A percentile compares a stretch with the other conserved stretches of the same genome.
These are phyloP conservation scores for Phialocephala sp. DNA, from an alignment of 2,329 filamentous ascomycete genomes.

Conservation along the genomic window DNA sequence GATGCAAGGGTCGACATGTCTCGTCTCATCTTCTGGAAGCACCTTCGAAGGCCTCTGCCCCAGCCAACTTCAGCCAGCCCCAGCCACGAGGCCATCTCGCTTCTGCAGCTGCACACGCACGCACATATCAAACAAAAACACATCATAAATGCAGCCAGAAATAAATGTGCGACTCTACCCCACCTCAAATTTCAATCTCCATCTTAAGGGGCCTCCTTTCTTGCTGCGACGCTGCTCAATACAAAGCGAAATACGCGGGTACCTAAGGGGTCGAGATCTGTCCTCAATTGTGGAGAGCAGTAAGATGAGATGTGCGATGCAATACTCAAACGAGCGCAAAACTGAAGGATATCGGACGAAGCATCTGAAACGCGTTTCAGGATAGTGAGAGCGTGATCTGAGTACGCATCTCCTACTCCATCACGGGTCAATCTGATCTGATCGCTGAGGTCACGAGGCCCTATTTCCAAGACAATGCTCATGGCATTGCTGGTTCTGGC, in stretches of 20 bases:
- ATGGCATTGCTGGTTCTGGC: neutral
- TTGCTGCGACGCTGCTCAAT: neutral
- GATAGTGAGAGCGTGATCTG: neutral
- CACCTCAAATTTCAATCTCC: neutral
- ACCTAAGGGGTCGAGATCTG: neutral
- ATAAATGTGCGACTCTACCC: neutral
- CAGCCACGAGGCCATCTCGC: conserved; percentile 5
- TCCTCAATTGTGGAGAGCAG: neutral
- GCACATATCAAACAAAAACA: conserved; percentile 11
- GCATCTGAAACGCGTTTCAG: conserved; percentile 9
- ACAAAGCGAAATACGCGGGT: neutral
- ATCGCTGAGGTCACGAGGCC: neutral
- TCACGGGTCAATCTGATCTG: neutral
- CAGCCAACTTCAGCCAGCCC: neutral
- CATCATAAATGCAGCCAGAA: neutral
- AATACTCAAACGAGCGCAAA: neutral
- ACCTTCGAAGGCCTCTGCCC: conserved; percentile 22
- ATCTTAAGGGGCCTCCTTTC: neutral
- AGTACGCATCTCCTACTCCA: neutral
- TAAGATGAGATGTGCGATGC: neutral
- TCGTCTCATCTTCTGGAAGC: conserved; percentile 27
- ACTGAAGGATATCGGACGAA: neutral
- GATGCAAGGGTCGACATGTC: neutral
- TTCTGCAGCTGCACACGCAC: conserved; percentile 6
- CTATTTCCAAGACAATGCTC: neutral